phyloP scores from a whole-genome alignment of 73 alveolate species.

The Paramecium octaurelia region DNA sequence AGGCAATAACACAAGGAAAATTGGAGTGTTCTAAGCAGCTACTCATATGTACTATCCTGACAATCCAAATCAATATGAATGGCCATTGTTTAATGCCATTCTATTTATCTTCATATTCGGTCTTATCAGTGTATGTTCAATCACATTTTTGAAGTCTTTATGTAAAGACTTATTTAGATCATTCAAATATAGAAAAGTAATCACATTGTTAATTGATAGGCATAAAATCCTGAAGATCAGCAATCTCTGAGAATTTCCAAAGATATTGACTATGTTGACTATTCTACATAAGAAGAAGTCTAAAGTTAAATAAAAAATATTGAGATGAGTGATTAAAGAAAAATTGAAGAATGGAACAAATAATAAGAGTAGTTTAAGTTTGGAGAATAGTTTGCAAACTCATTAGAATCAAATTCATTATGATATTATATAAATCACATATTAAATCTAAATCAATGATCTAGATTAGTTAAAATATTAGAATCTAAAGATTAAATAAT shows the following conservation, averaged over 20 bases:
- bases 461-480: neutral
- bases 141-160: neutral
- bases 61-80: neutral
- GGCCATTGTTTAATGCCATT: neutral
- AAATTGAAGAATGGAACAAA: neutral
- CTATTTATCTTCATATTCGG: neutral
- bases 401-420: neutral
- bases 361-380: neutral
- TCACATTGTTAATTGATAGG: neutral
- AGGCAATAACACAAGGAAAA: neutral
- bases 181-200: constrained; percentile 34
- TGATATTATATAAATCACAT: neutral
- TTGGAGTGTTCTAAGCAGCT: neutral
- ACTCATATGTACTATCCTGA: neutral
- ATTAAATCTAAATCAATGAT: constrained; percentile 66
- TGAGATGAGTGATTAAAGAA: constrained; percentile 3
- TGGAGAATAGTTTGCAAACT: neutral
- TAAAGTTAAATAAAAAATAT: neutral
- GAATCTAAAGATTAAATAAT: no score
- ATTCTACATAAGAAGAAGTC: neutral
- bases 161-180: constrained; percentile 31
- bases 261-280: constrained; percentile 2
- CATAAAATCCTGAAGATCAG: neutral
- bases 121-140: neutral
- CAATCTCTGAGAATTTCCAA: neutral